Evolutionary conservation across 805 yeast species (phyloP).

Genomic region (Kluyveromyces nonfermentans): DNA sequence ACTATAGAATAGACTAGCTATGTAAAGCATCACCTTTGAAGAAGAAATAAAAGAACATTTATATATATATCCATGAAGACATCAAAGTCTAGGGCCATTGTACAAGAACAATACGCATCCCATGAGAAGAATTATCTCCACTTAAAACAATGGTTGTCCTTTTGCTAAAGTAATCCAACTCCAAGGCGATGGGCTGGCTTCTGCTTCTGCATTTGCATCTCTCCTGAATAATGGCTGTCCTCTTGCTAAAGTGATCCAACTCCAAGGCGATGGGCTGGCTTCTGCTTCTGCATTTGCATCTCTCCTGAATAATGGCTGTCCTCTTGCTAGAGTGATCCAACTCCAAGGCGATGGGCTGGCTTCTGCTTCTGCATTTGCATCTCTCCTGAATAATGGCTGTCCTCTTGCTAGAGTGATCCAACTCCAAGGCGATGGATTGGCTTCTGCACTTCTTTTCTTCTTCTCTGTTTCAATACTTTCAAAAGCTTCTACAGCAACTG

Average conservation of each 20-base stretch:
- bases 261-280: constrained; percentile 22
- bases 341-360: constrained; percentile 23
- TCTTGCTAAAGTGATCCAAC: constrained; percentile 18
- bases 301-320: constrained; percentile 21
- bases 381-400: constrained; percentile 24
- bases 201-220: constrained; percentile 22
- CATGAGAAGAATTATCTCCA: background rate
- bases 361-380: constrained; percentile 17
- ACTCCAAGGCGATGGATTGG: constrained; percentile 22
- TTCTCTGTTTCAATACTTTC: constrained; percentile 6
- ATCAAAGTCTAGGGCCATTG: too few species aligned
- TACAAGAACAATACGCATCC: background rate
- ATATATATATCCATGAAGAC: too few species aligned
- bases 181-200: constrained; percentile 22
- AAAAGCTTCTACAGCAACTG: constrained; percentile 20
- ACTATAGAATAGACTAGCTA: background rate
- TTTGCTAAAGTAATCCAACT: constrained; percentile 18
- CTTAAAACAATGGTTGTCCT: constrained; percentile 20
- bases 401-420: constrained; percentile 20
- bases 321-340: constrained; percentile 18
- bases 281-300: constrained; percentile 10
- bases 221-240: constrained; percentile 26
- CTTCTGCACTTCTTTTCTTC: constrained; percentile 17
- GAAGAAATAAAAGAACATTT: background rate
- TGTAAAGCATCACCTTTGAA: background rate